Evolutionary conservation across 2,329 filamentous ascomycete genomes (phyloP).

Genomic region (Cordyceps tenuipes): DNA sequence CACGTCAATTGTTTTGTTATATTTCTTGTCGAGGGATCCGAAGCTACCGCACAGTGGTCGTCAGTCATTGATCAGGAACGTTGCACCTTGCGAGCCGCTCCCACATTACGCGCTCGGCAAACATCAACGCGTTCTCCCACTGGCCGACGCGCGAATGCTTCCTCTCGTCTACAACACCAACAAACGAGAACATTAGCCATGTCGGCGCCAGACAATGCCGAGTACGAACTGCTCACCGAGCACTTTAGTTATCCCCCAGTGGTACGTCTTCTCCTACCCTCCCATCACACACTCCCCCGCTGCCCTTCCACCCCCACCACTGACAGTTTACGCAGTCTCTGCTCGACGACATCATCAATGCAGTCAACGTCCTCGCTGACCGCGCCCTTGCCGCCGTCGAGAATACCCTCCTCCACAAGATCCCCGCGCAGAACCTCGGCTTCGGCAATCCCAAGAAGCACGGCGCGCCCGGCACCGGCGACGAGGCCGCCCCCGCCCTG

Average conservation of each 20-base stretch:
- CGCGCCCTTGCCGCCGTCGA: slow-evolving; percentile 84
- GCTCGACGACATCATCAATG: slow-evolving; percentile 97
- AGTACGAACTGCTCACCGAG: slow-evolving; percentile 74
- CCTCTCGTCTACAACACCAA: neutral
- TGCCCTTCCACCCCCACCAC: slow-evolving; percentile 1
- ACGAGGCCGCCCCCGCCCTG: slow-evolving; percentile 25
- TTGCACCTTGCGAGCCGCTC: neutral
- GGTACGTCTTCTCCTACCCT: slow-evolving; percentile 37
- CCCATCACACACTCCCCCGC: neutral
- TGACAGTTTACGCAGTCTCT: slow-evolving; percentile 53
- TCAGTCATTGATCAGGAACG: neutral
- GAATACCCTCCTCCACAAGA: slow-evolving; percentile 67
- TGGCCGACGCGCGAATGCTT: neutral
- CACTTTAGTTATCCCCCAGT: slow-evolving; percentile 92
- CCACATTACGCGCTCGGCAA: neutral
- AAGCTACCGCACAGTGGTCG: too few species aligned
- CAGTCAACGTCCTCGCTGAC: slow-evolving; percentile 87
- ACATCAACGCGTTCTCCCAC: neutral
- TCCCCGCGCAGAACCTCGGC: slow-evolving; percentile 69
- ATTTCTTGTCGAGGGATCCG: too few species aligned
- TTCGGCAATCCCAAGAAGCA: slow-evolving; percentile 48
- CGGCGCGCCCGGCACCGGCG: slow-evolving; percentile 23
- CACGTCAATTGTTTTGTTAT: too few species aligned
- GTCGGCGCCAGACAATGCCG: slow-evolving; percentile 31
- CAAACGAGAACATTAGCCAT: slow-evolving; percentile 17